phyloP scores from a whole-genome alignment of 345 rosid genomes.

The Carallia pectinifolia region DNA sequence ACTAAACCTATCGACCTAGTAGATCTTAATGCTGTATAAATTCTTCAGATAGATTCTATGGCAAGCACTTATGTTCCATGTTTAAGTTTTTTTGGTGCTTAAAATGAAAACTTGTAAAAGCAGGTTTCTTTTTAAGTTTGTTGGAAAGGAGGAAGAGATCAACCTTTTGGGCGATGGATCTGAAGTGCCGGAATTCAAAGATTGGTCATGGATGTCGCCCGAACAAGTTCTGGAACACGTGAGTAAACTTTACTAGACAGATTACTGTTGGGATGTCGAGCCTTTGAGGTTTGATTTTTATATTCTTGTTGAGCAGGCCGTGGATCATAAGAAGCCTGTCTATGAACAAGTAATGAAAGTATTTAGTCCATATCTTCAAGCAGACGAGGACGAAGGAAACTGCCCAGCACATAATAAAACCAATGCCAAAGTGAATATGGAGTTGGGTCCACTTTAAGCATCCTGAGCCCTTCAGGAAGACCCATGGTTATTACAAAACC shows the following conservation, averaged over 20 bases:
- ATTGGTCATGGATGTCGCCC: conserved; percentile 70
- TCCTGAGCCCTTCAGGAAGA: neutral
- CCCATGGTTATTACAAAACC: no score
- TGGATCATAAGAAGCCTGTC: conserved; percentile 67
- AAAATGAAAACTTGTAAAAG: no score
- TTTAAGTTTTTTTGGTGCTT: no score
- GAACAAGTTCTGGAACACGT: conserved; percentile 59
- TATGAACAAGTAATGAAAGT: conserved; percentile 60
- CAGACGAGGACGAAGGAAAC: conserved; percentile 30
- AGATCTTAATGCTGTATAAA: neutral
- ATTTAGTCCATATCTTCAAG: conserved; percentile 50
- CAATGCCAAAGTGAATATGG: neutral
- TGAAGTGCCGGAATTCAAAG: conserved; percentile 64
- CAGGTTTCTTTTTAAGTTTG: conserved; percentile 79
- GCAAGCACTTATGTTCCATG: no score
- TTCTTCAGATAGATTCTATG: no score
- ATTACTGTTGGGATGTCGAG: no score
- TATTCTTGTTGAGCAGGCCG: conserved; percentile 38
- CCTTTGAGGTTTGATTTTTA: neutral
- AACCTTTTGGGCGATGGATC: conserved; percentile 71
- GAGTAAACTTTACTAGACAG: conserved; percentile 16
- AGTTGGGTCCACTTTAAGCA: conserved; percentile 1
- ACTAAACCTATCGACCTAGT: neutral
- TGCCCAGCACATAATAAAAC: conserved; percentile 10
- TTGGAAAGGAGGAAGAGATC: conserved; percentile 74